Evolutionary conservation across 768 basidiomycete genomes (phyloP).

Genomic region (Cystobasidium tubakii): DNA sequence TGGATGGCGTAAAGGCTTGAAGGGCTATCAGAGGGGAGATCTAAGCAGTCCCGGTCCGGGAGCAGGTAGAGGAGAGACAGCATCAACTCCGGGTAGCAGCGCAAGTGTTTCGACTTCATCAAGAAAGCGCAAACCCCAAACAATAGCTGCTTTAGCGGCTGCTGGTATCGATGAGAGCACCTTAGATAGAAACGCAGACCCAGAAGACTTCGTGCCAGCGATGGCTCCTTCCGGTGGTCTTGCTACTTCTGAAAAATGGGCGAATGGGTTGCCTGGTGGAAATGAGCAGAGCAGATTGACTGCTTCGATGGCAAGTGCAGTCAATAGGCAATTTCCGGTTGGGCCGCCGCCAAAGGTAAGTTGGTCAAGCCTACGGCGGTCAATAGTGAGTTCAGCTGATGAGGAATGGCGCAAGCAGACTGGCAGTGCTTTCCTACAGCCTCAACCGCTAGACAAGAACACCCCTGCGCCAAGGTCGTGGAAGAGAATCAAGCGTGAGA

Average conservation of each 20-base stretch:
- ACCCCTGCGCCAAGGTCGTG: conserved; percentile 17
- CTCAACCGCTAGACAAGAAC: conserved; percentile 32
- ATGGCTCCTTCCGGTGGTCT: conserved; percentile 25
- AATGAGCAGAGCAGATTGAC: conserved; percentile 30
- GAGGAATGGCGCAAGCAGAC: no score
- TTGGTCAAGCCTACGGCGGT: not conserved
- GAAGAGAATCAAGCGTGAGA: conserved; percentile 27
- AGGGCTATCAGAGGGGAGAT: conserved; percentile 7
- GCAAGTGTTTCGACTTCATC: not conserved
- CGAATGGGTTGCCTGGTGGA: conserved; percentile 30
- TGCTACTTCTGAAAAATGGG: conserved; percentile 29
- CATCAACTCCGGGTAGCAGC: not conserved
- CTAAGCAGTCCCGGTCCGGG: not conserved
- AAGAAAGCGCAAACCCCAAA: conserved; percentile 4
- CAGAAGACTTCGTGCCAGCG: conserved; percentile 19
- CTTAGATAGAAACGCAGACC: not conserved
- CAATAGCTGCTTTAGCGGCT: not conserved
- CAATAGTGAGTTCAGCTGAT: no score
- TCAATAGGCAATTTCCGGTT: conserved; percentile 32
- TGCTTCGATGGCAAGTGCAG: conserved; percentile 31
- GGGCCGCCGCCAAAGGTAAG: conserved; percentile 33
- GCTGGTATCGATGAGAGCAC: not conserved
- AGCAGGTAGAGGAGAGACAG: conserved; percentile 4
- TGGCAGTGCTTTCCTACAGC: conserved; percentile 14
- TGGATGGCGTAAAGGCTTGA: conserved; percentile 30